These are phyloP conservation scores for Fusarium dlaminii DNA, from an alignment of 2,329 filamentous ascomycete genomes.

Conservation along the genomic window DNA sequence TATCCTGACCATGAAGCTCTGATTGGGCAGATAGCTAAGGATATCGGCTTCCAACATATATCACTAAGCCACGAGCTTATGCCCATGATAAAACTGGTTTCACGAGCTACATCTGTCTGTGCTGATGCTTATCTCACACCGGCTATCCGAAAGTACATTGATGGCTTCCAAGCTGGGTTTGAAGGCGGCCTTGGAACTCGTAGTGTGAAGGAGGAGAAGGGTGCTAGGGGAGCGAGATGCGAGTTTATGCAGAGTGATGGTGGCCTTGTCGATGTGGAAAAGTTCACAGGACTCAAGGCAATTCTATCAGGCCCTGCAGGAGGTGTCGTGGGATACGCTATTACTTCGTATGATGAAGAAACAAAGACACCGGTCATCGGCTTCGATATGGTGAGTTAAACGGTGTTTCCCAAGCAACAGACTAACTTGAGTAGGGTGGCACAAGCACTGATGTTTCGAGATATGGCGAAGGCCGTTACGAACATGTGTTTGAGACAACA, in stretches of 20 bases:
- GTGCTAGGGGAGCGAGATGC: conserved; percentile 78
- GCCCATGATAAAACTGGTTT: conserved; percentile 57
- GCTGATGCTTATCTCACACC: conserved; percentile 58
- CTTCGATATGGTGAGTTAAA: conserved; percentile 78
- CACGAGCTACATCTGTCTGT: conserved; percentile 55
- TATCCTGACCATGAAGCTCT: conserved; percentile 86
- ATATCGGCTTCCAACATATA: conserved; percentile 80
- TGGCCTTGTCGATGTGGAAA: conserved; percentile 76
- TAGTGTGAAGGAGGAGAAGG: conserved; percentile 73
- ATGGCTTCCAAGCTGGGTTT: conserved; percentile 85
- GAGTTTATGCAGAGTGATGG: conserved; percentile 97
- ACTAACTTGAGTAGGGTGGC: conserved; percentile 63
- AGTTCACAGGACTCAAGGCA: conserved; percentile 84
- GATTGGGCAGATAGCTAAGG: conserved; percentile 77
- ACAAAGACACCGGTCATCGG: conserved; percentile 89
- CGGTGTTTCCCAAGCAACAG: background rate
- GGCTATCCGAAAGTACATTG: conserved; percentile 57
- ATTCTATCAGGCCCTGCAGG: conserved; percentile 93
- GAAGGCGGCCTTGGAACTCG: conserved; percentile 80
- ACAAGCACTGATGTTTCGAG: conserved; percentile 92
- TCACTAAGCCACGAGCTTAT: conserved; percentile 60
- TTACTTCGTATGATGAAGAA: conserved; percentile 86
- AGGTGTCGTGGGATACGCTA: conserved; percentile 90
- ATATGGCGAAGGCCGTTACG: conserved; percentile 85
- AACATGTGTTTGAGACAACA: conserved; percentile 94